These are phyloP conservation scores for Austroboletus novae-zelandiae DNA, from an alignment of 1,284 basidiomycete genomes.

Conservation along the genomic window DNA sequence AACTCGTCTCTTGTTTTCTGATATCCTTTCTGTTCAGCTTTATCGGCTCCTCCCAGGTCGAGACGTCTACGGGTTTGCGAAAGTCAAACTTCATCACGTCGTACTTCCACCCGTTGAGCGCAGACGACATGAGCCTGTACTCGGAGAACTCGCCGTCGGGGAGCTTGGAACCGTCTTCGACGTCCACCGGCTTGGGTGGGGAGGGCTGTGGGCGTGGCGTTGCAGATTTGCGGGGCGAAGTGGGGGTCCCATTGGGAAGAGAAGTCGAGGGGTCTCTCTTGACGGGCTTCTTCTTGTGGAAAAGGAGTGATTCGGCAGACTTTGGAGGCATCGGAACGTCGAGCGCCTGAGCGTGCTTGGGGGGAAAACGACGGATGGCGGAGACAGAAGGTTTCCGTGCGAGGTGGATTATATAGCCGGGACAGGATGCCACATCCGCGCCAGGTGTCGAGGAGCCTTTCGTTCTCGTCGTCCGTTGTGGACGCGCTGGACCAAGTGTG, in stretches of 20 bases:
- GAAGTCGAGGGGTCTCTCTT: conserved; percentile 21
- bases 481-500: background rate
- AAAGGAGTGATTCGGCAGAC: conserved; percentile 32
- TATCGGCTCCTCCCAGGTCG: conserved; percentile 65
- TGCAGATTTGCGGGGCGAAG: conserved; percentile 30
- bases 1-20: conserved; percentile 46
- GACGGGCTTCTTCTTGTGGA: conserved; percentile 33
- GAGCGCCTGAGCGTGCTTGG: background rate
- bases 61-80: conserved; percentile 63
- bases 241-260: conserved; percentile 8
- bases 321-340: conserved; percentile 28
- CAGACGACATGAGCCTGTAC: conserved; percentile 71
- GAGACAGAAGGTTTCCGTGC: background rate
- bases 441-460: background rate
- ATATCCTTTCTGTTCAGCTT: conserved; percentile 85
- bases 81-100: conserved; percentile 83
- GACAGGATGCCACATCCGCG: conserved; percentile 6
- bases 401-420: background rate
- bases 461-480: background rate
- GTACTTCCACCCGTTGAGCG: conserved; percentile 80
- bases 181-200: conserved; percentile 35
- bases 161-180: conserved; percentile 48
- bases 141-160: conserved; percentile 66
- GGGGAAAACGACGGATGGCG: background rate
- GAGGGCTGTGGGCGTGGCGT: conserved; percentile 32